Evolutionary conservation across 495 filamentous ascomycete species (phyloP).

Genomic region (Xylaria longipes): DNA sequence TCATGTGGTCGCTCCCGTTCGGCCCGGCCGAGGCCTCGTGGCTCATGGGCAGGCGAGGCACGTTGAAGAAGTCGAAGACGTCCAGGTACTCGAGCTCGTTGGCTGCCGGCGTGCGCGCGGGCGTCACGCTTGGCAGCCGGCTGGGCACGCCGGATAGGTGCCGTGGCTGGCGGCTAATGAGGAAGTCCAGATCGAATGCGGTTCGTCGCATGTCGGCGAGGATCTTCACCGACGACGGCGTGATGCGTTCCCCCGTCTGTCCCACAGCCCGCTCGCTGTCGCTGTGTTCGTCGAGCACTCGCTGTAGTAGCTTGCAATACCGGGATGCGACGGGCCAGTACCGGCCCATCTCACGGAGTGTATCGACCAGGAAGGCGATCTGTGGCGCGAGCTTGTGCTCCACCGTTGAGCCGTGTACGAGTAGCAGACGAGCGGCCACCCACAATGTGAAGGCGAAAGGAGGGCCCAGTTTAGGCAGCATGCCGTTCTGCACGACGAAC

Average conservation of each 20-base stretch:
- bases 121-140: conserved; percentile 50
- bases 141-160: conserved; percentile 49
- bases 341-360: conserved; percentile 76
- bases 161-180: conserved; percentile 82
- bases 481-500: conserved; percentile 72
- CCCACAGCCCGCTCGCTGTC: conserved; percentile 67
- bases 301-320: conserved; percentile 78
- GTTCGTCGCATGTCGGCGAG: conserved; percentile 86
- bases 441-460: conserved; percentile 90
- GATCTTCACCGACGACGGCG: conserved; percentile 82
- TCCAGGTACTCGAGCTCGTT: conserved; percentile 91
- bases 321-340: conserved; percentile 85
- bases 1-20: conserved; percentile 34
- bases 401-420: conserved; percentile 87
- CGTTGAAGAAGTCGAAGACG: conserved; percentile 92
- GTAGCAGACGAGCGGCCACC: conserved; percentile 85
- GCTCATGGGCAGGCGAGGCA: conserved; percentile 70
- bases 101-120: conserved; percentile 68
- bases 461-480: conserved; percentile 81
- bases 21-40: conserved; percentile 41
- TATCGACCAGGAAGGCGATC: conserved; percentile 80
- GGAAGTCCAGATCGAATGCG: conserved; percentile 85
- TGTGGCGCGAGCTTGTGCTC: conserved; percentile 79
- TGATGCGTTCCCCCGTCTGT: conserved; percentile 70
- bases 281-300: conserved; percentile 83